Percentiles rank a stretch among this genome's conserved stretches.
Conservation (phyloP, 2,329 filamentous ascomycete genomes). For the Colletotrichum navitas region DNA sequence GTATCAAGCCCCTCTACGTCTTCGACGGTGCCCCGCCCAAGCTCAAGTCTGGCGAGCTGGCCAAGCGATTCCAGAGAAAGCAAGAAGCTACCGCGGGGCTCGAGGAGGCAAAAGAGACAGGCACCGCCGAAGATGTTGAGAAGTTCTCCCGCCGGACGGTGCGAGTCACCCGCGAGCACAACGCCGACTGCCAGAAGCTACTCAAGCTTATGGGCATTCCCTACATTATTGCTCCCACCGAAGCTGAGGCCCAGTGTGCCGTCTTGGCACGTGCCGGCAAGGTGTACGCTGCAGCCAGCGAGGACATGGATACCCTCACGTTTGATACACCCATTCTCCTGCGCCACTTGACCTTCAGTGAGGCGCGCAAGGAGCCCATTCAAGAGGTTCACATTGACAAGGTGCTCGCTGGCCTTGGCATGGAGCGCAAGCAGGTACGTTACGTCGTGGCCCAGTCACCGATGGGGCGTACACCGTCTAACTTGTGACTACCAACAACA, state of each 20-base stretch:
- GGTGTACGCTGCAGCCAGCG: constrained; percentile 95
- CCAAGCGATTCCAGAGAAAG: constrained; percentile 96
- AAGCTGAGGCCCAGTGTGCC: constrained; percentile 97
- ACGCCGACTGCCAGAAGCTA: constrained; percentile 90
- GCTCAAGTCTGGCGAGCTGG: constrained; percentile 96
- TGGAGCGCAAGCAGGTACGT: constrained; percentile 84
- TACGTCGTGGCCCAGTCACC: background rate
- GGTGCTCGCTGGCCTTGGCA: constrained; percentile 86
- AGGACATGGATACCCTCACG: constrained; percentile 99
- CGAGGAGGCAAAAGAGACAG: constrained; percentile 96
- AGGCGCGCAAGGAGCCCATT: constrained; percentile 97
- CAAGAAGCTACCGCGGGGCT: constrained; percentile 89
- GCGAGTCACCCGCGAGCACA: constrained; percentile 95
- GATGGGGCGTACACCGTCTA: background rate
- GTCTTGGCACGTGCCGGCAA: constrained; percentile 90
- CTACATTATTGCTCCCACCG: constrained; percentile 93
- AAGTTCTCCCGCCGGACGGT: constrained; percentile 96
- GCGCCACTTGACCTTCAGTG: constrained; percentile 94
- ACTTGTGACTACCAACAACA: constrained; percentile 53
- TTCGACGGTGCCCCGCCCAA: constrained; percentile 98
- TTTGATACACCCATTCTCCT: constrained; percentile 93
- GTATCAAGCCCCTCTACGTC: constrained; percentile 98
- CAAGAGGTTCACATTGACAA: constrained; percentile 92
- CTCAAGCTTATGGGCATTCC: constrained; percentile 97
- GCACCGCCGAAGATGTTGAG: constrained; percentile 96